Conservation (phyloP, 192 early-diverging fungal genomes). For the Haplosporangium gracile region DNA sequence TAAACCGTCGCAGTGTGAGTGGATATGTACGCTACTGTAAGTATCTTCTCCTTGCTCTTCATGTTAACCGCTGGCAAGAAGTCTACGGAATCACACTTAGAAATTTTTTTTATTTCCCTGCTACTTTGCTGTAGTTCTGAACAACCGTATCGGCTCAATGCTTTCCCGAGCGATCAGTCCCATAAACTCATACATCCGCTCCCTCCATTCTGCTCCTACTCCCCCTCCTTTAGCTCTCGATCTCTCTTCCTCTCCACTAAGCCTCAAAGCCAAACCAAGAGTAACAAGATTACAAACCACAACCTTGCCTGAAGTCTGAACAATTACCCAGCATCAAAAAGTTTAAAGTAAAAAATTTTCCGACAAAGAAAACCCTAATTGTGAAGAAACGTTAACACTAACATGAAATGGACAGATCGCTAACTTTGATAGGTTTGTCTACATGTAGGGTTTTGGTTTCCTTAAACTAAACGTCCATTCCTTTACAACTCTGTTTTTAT, state of each 20-base stretch:
- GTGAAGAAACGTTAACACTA: neutral
- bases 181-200: too few species aligned
- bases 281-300: neutral
- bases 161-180: neutral
- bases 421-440: neutral
- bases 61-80: neutral
- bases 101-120: neutral
- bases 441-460: neutral
- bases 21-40: too few species aligned
- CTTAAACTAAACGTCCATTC: too few species aligned
- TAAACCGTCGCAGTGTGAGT: too few species aligned
- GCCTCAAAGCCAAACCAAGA: neutral
- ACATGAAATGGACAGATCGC: neutral
- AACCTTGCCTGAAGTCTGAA: neutral
- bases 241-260: too few species aligned
- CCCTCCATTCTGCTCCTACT: neutral
- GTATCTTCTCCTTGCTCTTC: too few species aligned
- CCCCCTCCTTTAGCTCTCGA: neutral
- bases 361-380: neutral
- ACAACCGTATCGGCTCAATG: neutral
- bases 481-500: too few species aligned
- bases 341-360: conserved; percentile 3
- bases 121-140: neutral
- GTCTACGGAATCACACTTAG: neutral
- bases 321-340: neutral